These are phyloP conservation scores for Blastocystis sp. DNA, from an alignment of 352 stramenopile species.

Conservation along the genomic window DNA sequence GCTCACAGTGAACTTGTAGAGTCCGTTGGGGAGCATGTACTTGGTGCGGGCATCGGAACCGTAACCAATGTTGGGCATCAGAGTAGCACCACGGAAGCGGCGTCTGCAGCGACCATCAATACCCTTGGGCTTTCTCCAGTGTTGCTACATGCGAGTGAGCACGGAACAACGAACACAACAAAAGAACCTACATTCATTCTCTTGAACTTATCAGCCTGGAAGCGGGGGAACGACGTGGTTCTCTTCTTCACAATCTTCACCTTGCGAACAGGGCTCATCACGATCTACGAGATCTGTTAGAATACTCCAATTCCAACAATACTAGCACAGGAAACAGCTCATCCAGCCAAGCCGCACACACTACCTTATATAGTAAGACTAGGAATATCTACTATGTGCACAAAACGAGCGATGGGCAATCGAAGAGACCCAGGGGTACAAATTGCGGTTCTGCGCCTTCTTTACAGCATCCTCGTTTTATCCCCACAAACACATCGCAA, in stretches of 20 bases:
- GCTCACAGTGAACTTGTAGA: constrained; percentile 96
- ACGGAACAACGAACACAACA: neutral
- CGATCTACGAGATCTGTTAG: constrained; percentile 39
- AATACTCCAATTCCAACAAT: neutral
- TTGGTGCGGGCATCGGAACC: constrained; percentile 96
- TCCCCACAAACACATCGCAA: constrained; percentile 28
- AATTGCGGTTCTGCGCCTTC: neutral
- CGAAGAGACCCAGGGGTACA: neutral
- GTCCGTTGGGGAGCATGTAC: constrained; percentile 94
- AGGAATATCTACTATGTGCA: constrained; percentile 67
- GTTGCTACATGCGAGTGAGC: constrained; percentile 30
- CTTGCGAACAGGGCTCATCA: constrained; percentile 64
- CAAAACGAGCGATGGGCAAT: constrained; percentile 18
- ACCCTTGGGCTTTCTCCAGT: constrained; percentile 97
- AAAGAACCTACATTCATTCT: constrained; percentile 69
- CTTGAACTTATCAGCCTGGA: constrained; percentile 70
- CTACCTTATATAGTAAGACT: constrained; percentile 28
- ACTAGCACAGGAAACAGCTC: neutral
- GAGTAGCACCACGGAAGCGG: constrained; percentile 96
- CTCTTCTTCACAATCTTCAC: constrained; percentile 69
- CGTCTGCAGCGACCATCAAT: constrained; percentile 97
- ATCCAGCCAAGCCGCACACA: neutral
- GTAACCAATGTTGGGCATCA: constrained; percentile 97
- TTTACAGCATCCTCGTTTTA: neutral
- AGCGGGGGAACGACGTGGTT: constrained; percentile 57